Evolutionary conservation across 2,329 filamentous ascomycete genomes (phyloP).

Genomic region (Aspergillus tanneri): DNA sequence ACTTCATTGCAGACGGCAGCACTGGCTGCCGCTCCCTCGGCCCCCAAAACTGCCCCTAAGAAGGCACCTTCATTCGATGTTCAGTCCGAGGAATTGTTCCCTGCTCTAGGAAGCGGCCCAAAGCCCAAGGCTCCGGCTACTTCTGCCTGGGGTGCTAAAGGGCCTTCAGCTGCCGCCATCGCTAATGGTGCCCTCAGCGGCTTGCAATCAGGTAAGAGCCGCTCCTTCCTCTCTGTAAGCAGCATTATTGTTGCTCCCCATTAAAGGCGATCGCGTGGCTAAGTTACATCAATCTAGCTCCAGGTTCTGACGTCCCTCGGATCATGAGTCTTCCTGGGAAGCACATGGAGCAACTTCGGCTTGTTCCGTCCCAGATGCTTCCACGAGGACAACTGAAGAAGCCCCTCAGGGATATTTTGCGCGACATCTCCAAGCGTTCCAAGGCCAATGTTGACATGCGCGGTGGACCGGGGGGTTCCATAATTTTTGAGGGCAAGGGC

Average conservation of each 20-base stretch:
- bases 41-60: slow-evolving; percentile 40
- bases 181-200: slow-evolving; percentile 57
- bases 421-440: slow-evolving; percentile 88
- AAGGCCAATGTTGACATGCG: slow-evolving; percentile 81
- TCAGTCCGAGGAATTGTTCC: slow-evolving; percentile 87
- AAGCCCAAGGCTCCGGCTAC: slow-evolving; percentile 64
- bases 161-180: slow-evolving; percentile 39
- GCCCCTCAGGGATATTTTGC: slow-evolving; percentile 78
- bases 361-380: slow-evolving; percentile 74
- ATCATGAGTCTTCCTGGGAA: slow-evolving; percentile 78
- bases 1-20: slow-evolving; percentile 24
- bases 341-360: slow-evolving; percentile 71
- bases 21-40: slow-evolving; percentile 35
- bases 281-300: slow-evolving; percentile 43
- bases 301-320: slow-evolving; percentile 45
- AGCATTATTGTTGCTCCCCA: slow-evolving; percentile 18
- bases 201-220: slow-evolving; percentile 50
- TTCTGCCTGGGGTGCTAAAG: slow-evolving; percentile 75
- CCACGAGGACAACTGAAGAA: slow-evolving; percentile 77
- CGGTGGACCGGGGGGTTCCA: slow-evolving; percentile 66
- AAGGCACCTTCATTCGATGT: slow-evolving; percentile 66
- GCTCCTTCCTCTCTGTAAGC: background rate
- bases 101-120: slow-evolving; percentile 72
- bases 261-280: background rate
- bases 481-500: slow-evolving; percentile 82